A percentile compares a stretch with the other conserved stretches of the same genome.
phyloP scores from a whole-genome alignment of 1,284 basidiomycete genomes.

The Sporisorium exsertum region DNA sequence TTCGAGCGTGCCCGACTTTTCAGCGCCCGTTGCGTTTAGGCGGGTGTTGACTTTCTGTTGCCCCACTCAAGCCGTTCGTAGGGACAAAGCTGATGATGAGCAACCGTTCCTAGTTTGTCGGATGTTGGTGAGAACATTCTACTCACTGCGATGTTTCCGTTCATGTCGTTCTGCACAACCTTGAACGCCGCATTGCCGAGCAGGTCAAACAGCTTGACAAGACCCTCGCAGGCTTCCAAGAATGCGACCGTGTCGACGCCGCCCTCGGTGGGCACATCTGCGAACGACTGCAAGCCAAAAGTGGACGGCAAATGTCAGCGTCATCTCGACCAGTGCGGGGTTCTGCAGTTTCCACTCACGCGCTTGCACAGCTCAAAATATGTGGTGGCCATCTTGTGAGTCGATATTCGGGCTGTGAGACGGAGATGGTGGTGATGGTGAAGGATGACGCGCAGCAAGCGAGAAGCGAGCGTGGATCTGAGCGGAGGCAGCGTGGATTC shows the following conservation, averaged over 20 bases:
- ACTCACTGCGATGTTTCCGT: slow-evolving; percentile 82
- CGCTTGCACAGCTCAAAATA: slow-evolving; percentile 53
- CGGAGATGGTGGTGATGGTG: neutral
- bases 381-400: slow-evolving; percentile 29
- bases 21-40: slow-evolving; percentile 76
- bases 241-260: slow-evolving; percentile 91
- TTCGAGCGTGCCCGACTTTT: slow-evolving; percentile 81
- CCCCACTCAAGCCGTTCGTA: too few species aligned
- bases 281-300: slow-evolving; percentile 55
- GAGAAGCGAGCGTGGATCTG: slow-evolving; percentile 28
- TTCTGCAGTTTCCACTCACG: slow-evolving; percentile 18
- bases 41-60: slow-evolving; percentile 76
- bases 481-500: slow-evolving; percentile 6
- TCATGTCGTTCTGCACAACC: slow-evolving; percentile 87
- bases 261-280: slow-evolving; percentile 85
- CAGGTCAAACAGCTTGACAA: slow-evolving; percentile 94
- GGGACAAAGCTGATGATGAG: neutral
- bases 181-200: slow-evolving; percentile 88
- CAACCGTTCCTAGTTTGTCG: neutral
- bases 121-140: neutral
- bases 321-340: neutral
- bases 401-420: neutral
- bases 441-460: neutral
- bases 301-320: slow-evolving; percentile 1
- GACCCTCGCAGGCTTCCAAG: slow-evolving; percentile 87